phyloP scores from a whole-genome alignment of 192 early-diverging fungal species.

The Dissophora ornata region DNA sequence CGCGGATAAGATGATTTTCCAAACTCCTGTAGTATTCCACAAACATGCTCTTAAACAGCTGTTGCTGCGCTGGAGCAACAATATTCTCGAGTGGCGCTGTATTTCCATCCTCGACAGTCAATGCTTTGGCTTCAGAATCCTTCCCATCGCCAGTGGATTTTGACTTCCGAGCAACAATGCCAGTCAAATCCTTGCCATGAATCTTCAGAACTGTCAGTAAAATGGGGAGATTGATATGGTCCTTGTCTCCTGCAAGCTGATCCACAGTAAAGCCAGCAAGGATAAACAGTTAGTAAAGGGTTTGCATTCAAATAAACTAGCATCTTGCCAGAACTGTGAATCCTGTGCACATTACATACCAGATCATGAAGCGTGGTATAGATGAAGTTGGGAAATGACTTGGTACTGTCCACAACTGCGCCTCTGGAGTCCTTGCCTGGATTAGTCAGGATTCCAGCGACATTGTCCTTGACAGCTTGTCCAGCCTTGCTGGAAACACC shows the following conservation, averaged over 20 bases:
- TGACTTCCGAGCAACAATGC: slow-evolving; percentile 58
- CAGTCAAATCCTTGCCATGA: slow-evolving; percentile 63
- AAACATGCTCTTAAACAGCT: slow-evolving; percentile 61
- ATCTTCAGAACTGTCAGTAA: slow-evolving; percentile 65
- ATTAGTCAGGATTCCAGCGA: slow-evolving; percentile 57
- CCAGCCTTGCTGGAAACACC: slow-evolving; percentile 50
- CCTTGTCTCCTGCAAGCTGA: slow-evolving; percentile 60
- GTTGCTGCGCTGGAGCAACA: slow-evolving; percentile 52
- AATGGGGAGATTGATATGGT: slow-evolving; percentile 66
- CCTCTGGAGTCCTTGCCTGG: slow-evolving; percentile 27
- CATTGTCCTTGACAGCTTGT: slow-evolving; percentile 59
- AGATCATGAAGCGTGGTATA: slow-evolving; percentile 63
- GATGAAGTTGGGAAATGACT: slow-evolving; percentile 59
- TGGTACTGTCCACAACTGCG: slow-evolving; percentile 27
- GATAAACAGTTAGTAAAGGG: no score
- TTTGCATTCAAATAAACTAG: no score
- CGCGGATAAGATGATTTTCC: slow-evolving; percentile 69
- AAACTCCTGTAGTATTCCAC: slow-evolving; percentile 70
- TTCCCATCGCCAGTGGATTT: slow-evolving; percentile 35
- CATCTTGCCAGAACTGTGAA: no score
- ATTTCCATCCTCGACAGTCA: slow-evolving; percentile 16
- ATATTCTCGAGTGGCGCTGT: slow-evolving; percentile 24
- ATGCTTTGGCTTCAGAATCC: slow-evolving; percentile 26
- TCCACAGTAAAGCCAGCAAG: no score
- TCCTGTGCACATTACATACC: slow-evolving; percentile 36